Evolutionary conservation across 371 early-diverging fungal species (phyloP).

Genomic region (Mucor velutinosus): DNA sequence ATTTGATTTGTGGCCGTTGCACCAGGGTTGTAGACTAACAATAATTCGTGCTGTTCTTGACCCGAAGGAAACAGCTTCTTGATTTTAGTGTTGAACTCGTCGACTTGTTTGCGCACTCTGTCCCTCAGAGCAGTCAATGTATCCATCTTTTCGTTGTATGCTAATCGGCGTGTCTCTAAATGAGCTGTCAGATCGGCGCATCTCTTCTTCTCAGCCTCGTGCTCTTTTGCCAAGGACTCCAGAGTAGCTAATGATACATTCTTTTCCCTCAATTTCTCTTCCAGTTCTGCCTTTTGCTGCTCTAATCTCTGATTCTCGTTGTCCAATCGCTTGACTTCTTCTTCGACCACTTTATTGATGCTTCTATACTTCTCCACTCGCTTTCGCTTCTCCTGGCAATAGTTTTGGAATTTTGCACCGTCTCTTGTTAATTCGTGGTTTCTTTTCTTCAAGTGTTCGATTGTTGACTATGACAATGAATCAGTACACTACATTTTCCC

Average conservation of each 20-base stretch:
- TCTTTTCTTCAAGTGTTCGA: background rate
- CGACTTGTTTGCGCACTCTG: background rate
- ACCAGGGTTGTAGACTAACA: background rate
- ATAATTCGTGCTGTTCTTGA: background rate
- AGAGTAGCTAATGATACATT: background rate
- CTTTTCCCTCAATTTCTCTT: background rate
- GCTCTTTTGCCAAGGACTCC: background rate
- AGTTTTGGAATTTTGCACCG: background rate
- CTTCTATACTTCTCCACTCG: background rate
- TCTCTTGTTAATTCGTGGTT: background rate
- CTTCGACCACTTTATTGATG: background rate
- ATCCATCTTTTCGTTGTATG: background rate
- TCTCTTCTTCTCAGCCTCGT: background rate
- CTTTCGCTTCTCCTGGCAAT: background rate
- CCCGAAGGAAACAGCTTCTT: background rate
- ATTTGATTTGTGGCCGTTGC: background rate
- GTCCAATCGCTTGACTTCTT: background rate
- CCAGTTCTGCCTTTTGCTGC: background rate
- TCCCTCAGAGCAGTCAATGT: background rate
- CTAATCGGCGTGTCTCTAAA: background rate
- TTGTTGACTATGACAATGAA: background rate
- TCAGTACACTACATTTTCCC: background rate
- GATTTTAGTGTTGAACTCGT: background rate
- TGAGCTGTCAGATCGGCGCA: background rate
- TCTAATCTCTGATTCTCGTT: background rate